Percentiles rank a stretch among this genome's conserved stretches.
phyloP scores from a whole-genome alignment of 495 filamentous ascomycete genomes.

The Neurospora intermedia region DNA sequence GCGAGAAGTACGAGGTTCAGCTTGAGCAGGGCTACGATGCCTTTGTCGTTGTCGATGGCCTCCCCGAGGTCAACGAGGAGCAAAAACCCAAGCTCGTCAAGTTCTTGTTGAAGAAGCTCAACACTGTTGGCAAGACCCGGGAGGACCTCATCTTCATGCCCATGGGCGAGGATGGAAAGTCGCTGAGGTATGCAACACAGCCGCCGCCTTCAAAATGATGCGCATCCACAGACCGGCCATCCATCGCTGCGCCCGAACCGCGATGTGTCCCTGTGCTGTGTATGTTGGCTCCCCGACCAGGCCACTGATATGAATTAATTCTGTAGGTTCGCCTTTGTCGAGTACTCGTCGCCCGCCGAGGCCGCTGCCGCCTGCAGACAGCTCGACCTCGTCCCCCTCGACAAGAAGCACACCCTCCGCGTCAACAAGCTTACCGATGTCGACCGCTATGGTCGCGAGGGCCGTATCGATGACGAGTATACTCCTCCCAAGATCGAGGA shows the following conservation, averaged over 20 bases:
- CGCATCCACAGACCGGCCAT: neutral
- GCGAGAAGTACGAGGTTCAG: slow-evolving; percentile 87
- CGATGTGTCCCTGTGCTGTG: neutral
- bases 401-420: slow-evolving; percentile 87
- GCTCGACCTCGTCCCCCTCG: slow-evolving; percentile 72
- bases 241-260: neutral
- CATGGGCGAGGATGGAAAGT: slow-evolving; percentile 66
- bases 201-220: neutral
- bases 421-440: slow-evolving; percentile 99
- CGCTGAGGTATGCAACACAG: slow-evolving; percentile 53
- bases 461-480: slow-evolving; percentile 84
- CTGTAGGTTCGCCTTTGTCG: slow-evolving; percentile 81
- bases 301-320: slow-evolving; percentile 6
- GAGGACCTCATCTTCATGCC: slow-evolving; percentile 93
- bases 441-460: slow-evolving; percentile 89
- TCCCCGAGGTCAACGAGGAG: slow-evolving; percentile 74
- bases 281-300: neutral
- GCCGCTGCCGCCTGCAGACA: slow-evolving; percentile 77
- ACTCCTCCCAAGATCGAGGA: slow-evolving; percentile 61
- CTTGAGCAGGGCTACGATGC: slow-evolving; percentile 91
- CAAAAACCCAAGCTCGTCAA: slow-evolving; percentile 85
- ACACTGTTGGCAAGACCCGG: slow-evolving; percentile 66
- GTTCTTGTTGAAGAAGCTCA: slow-evolving; percentile 86
- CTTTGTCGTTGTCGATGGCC: slow-evolving; percentile 90
- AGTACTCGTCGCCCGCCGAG: slow-evolving; percentile 87